Base-by-base conservation (phyloP, 768 basidiomycete genomes). In the Macrolepiota dolichaula region DNA sequence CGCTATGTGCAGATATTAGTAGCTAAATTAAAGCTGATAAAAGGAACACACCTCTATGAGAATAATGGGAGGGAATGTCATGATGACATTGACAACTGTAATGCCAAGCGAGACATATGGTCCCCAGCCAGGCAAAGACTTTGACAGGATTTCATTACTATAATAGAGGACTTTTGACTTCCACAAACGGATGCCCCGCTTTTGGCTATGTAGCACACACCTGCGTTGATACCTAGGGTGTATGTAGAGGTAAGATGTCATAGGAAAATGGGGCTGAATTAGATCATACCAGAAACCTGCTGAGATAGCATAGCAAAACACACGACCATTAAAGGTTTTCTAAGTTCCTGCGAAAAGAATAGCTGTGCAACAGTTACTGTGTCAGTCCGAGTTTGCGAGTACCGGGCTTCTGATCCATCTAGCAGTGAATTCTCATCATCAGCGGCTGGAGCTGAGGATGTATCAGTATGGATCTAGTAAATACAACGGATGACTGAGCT, bases 141-240 rank as follows among this genome's bases (percentile, higher is more conserved):
- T 89, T 25, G 87, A 84, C 25, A 97, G 81, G 65, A 97, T 97
- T 51, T 87, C 84, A 65, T 93, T 95, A 74, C 90, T 92, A 74
- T 96, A 96, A 72, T 94, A 96, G 57, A 96, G 79, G 27, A 96
- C 94, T 88, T 69, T 27, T 29, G n/a, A n/a, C n/a, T n/a, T n/a
- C n/a, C n/a, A n/a, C n/a, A n/a, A n/a, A n/a, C n/a, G n/a, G n/a
- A n/a, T n/a, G n/a, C n/a, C n/a, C n/a, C n/a, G n/a, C n/a, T n/a
- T n/a, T n/a, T n/a, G 42, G 19, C 51, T 36, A 53, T 42, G 22
- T 35, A 32, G 25, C 19, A 51, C 62, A 66, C 64, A 85, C 88
- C 83, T 68, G 89, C 90, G 70, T 92, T 93, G 68, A 92, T 87
- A 17, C 91, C 91, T 89, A 52, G 10, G 52, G 42, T 25, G 47